Base-by-base conservation (phyloP, 352 stramenopile species). In the Phytopythium chamaehyphon region DNA sequence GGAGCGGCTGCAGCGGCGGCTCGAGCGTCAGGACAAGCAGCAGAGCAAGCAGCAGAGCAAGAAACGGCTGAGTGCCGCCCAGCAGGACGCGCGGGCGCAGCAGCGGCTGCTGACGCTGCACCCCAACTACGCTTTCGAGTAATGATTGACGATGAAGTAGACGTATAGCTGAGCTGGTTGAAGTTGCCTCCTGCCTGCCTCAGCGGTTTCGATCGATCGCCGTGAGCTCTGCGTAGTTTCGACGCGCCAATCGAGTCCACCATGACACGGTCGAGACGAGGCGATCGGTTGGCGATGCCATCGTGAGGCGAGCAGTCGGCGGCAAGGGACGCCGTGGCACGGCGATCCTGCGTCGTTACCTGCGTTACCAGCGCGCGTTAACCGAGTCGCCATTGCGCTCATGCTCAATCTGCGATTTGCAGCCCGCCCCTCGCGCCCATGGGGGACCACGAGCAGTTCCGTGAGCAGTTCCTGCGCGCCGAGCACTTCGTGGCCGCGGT, bases 101-200 rank as follows among this genome's bases (percentile, higher is more conserved):
- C 55, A 80, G 54, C 79, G 71, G 36, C 88, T 82, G 77, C 66
- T 92, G 68, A 92, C 75, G 40, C 66, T 89, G 37, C 85, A 92
- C 49, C 83, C 80, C 8, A 89, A 88, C 64, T 88, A 88, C 52
- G 79, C 81, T 39, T 74, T 94, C 46, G 77, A 92, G 49, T 81
- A 71, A 48, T 31, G 8, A 39, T 42, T 26, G 28, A n/a, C n/a
- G n/a, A 33, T 33, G 28, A 33, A 33, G 28, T 33, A 33, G 28
- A 33, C 28, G 28, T 33, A 33, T 33, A 33, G 28, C 28, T 33
- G 28, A 5, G 5, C 28, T 33, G 28, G 28, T 33, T 33, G 28
- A 33, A 33, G 28, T 33, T 33, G n/a, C 6, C 28, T n/a, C n/a
- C n/a, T 33, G 28, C 28, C 28, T 33, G 28, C 5, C 28, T 33